phyloP scores from a whole-genome alignment of 371 early-diverging fungal genomes.

The Saksenaea vasiformis region DNA sequence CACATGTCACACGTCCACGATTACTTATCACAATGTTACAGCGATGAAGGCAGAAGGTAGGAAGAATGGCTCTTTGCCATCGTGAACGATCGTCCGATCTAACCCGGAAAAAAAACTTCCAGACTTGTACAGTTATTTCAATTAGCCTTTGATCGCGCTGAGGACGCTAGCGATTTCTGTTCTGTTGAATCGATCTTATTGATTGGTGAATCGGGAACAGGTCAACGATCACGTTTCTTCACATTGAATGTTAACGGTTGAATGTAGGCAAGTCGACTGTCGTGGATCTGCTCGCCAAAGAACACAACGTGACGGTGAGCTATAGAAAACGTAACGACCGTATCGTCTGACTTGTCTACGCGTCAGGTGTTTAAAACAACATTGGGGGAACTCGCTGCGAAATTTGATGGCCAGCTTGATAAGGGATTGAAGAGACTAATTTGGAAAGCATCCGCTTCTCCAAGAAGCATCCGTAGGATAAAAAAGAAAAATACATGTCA shows the following conservation, averaged over 20 bases:
- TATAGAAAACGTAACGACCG: neutral
- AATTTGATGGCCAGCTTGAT: conserved; percentile 37
- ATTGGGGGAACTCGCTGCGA: conserved; percentile 41
- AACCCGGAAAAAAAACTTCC: no score
- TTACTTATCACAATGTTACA: conserved; percentile 34
- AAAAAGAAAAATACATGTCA: neutral
- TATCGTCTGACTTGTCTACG: neutral
- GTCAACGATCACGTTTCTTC: conserved; percentile 9
- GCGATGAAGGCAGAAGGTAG: conserved; percentile 49
- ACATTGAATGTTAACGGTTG: neutral
- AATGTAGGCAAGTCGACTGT: conserved; percentile 40
- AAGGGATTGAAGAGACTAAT: conserved; percentile 36
- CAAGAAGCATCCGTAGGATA: conserved; percentile 19
- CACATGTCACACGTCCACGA: neutral
- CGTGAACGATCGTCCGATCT: no score
- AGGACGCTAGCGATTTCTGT: neutral
- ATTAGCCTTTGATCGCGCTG: conserved; percentile 20
- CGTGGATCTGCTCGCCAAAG: conserved; percentile 23
- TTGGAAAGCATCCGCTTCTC: conserved; percentile 19
- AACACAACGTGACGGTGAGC: conserved; percentile 22
- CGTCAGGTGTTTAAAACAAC: conserved; percentile 20
- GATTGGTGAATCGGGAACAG: conserved; percentile 45
- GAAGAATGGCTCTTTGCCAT: neutral
- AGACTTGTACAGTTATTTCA: conserved; percentile 44
- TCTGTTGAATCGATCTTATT: conserved; percentile 25